These are phyloP conservation scores for Anacardium occidentale DNA, from an alignment of 345 rosid species.

Conservation along the genomic window DNA sequence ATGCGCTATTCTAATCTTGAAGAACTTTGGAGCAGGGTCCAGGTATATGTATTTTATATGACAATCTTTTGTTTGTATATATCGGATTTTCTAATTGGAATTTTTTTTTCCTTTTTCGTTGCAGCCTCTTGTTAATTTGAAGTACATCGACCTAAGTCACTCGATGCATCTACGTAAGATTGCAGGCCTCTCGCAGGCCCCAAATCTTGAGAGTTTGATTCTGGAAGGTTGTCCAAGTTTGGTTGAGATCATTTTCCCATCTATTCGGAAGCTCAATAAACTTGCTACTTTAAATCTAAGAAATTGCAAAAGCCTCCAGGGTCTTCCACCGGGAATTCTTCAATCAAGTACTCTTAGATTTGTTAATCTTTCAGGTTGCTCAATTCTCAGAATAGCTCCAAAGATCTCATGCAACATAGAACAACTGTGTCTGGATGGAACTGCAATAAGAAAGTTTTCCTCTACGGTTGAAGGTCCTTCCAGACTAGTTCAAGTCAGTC, in stretches of 20 bases:
- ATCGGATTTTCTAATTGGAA: no score
- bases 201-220: neutral
- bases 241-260: neutral
- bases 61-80: no score
- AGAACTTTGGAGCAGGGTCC: slow-evolving; percentile 1
- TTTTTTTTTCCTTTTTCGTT: no score
- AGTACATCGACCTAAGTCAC: neutral
- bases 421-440: neutral
- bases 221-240: neutral
- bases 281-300: neutral
- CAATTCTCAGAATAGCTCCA: neutral
- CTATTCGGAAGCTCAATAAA: neutral
- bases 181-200: neutral
- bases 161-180: neutral
- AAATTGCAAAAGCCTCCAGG: neutral
- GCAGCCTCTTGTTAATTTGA: slow-evolving; percentile 31
- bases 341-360: neutral
- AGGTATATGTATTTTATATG: neutral
- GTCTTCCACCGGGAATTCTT: neutral
- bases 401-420: neutral
- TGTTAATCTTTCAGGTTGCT: neutral
- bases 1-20: slow-evolving; percentile 4
- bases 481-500: no score
- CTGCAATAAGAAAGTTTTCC: no score
- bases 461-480: no score